Conservation (phyloP, 192 early-diverging fungal species). For the Coemansia erecta region DNA sequence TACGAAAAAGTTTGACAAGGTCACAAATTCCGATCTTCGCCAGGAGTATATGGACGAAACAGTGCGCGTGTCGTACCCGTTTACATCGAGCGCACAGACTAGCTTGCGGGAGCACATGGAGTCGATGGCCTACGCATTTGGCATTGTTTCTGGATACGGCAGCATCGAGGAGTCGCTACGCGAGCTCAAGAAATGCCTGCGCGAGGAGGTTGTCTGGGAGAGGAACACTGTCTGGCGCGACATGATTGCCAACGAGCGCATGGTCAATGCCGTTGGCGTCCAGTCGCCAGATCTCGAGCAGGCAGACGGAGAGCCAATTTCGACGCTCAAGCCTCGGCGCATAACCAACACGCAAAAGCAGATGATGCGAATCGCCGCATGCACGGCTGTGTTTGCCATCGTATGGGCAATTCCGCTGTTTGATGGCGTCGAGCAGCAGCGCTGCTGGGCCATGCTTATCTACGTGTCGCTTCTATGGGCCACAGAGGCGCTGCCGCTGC, state of each 20-base stretch:
- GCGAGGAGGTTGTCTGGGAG: slow-evolving; percentile 93
- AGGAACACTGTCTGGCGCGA: slow-evolving; percentile 98
- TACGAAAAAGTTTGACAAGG: slow-evolving; percentile 97
- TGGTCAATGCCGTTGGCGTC: slow-evolving; percentile 70
- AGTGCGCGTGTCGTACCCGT: slow-evolving; percentile 69
- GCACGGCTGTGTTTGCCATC: slow-evolving; percentile 59
- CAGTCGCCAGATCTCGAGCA: slow-evolving; percentile 50
- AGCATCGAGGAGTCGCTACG: slow-evolving; percentile 63
- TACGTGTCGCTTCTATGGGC: slow-evolving; percentile 92
- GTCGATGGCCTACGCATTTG: slow-evolving; percentile 27
- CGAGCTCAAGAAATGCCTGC: slow-evolving; percentile 76
- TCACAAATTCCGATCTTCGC: slow-evolving; percentile 74
- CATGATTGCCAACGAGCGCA: slow-evolving; percentile 88
- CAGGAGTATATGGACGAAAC: slow-evolving; percentile 63
- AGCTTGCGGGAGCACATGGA: slow-evolving; percentile 64
- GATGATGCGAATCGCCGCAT: slow-evolving; percentile 50
- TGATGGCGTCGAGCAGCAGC: slow-evolving; percentile 69
- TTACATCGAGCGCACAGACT: slow-evolving; percentile 62
- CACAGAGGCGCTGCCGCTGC: slow-evolving; percentile 88
- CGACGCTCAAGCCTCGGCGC: slow-evolving; percentile 54
- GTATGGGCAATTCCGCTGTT: slow-evolving; percentile 66
- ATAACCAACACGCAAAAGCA: slow-evolving; percentile 54
- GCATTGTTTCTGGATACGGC: slow-evolving; percentile 20
- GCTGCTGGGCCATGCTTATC: slow-evolving; percentile 90
- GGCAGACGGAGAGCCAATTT: slow-evolving; percentile 8